Base-by-base conservation (phyloP, 768 basidiomycete species). In the Mrakia hoshinonis region DNA sequence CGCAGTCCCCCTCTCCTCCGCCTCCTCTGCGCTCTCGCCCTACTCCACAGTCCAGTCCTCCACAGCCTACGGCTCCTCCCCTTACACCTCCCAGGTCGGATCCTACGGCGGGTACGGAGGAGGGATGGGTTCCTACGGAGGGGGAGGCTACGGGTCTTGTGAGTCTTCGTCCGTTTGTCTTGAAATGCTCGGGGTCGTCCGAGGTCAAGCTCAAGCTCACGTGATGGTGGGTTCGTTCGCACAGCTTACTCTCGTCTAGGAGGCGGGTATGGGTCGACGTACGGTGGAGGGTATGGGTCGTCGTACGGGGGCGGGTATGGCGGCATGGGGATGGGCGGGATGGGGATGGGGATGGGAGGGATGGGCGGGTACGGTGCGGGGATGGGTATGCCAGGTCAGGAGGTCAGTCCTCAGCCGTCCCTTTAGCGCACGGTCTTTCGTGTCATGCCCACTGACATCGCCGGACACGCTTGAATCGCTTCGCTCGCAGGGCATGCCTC, bases 401-500 rank as follows among this genome's bases (percentile, higher is more conserved):
- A 65, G 52, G 49, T 68, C 62, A 64, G 77, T 74, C 34, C 68
- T 70, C 24, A 61, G 48, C n/a, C 79, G 73, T 81, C 80, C 66
- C 77, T 80, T 75, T 76, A 77, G 47, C 67, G 52, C 31, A n/a
- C n/a, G n/a, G n/a, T 77, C 76, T 61, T 65, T 73, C 38, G 48
- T 6, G 9, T 6, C 22, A 11, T n/a, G n/a, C n/a, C n/a, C n/a
- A n/a, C n/a, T n/a, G n/a, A n/a, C n/a, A n/a, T n/a, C n/a, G n/a
- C n/a, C n/a, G n/a, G n/a, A n/a, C n/a, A n/a, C n/a, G n/a, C n/a
- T n/a, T n/a, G n/a, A n/a, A n/a, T n/a, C n/a, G n/a, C n/a, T n/a
- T n/a, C n/a, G 11, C 38, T 48, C 12, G 34, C 48, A 75, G 84
- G 85, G 80, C 81, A 85, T 60, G 79, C 81, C 74, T 81, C 85